These are phyloP conservation scores for Endotrypanum monterogeii DNA, from an alignment of 208 protist genomes.

Conservation along the genomic window DNA sequence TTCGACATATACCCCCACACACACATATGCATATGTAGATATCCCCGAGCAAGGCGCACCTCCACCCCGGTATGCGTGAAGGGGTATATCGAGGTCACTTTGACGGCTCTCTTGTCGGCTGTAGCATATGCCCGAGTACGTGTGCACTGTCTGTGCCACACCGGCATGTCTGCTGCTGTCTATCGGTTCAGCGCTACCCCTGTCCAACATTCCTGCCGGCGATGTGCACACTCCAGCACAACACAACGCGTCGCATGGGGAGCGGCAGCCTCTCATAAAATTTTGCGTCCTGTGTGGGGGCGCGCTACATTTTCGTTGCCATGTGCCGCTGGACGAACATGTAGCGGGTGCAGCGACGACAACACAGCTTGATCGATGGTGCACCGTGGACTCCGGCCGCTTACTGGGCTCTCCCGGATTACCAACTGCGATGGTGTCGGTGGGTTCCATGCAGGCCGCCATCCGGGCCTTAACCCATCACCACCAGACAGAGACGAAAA, in stretches of 20 bases:
- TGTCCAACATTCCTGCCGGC: background rate
- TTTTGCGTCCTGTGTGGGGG: conserved; percentile 12
- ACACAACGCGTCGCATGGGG: background rate
- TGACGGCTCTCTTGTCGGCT: background rate
- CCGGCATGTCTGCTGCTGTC: conserved; percentile 15
- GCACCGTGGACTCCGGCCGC: background rate
- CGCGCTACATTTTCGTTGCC: background rate
- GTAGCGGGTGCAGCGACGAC: background rate
- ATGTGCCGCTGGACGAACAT: background rate
- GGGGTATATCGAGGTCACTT: too few relatives aligned
- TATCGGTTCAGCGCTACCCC: conserved; percentile 1
- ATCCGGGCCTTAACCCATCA: background rate
- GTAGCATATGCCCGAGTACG: background rate
- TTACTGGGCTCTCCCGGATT: background rate
- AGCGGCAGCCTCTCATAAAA: background rate
- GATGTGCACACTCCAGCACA: background rate
- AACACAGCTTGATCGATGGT: background rate
- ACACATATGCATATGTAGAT: too few relatives aligned
- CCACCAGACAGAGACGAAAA: background rate
- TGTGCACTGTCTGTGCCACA: background rate
- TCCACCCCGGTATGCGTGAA: too few relatives aligned
- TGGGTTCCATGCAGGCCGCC: conserved; percentile 4
- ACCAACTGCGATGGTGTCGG: conserved; percentile 5
- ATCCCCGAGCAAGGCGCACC: too few relatives aligned
- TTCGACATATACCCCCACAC: too few relatives aligned